phyloP scores from a whole-genome alignment of 1,284 basidiomycete genomes.

The Paramarasmius palmivorus region DNA sequence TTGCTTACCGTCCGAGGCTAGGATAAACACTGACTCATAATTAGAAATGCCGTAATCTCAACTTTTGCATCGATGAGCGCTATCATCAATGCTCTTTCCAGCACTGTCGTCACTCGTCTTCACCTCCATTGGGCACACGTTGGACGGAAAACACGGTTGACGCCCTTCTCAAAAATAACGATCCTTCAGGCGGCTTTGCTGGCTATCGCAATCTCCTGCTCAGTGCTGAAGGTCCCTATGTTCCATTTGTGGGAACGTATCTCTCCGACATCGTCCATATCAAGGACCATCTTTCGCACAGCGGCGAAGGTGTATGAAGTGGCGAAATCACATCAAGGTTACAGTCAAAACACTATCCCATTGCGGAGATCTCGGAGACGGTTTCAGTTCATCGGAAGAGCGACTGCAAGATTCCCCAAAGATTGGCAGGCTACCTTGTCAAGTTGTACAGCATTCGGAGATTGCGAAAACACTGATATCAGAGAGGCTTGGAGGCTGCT shows the following conservation, averaged over 20 bases:
- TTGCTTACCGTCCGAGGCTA: constrained; percentile 4
- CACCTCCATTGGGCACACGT: constrained; percentile 72
- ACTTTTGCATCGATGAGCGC: constrained; percentile 67
- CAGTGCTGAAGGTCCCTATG: constrained; percentile 56
- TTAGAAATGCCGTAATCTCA: constrained; percentile 65
- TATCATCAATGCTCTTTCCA: constrained; percentile 62
- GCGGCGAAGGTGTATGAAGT: constrained; percentile 56
- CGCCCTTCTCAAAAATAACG: constrained; percentile 51
- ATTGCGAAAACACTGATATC: constrained; percentile 61
- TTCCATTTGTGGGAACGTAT: constrained; percentile 67
- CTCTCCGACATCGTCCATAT: constrained; percentile 61
- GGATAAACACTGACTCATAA: neutral
- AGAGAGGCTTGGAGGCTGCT: constrained; percentile 60
- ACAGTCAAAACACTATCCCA: constrained; percentile 53
- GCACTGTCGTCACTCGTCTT: constrained; percentile 54
- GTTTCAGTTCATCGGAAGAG: constrained; percentile 51
- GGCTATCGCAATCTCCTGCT: constrained; percentile 53
- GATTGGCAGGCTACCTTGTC: constrained; percentile 53
- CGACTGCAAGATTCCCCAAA: constrained; percentile 28
- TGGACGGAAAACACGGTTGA: constrained; percentile 51
- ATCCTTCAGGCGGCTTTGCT: constrained; percentile 58
- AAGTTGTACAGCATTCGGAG: constrained; percentile 60
- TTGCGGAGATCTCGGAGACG: constrained; percentile 47
- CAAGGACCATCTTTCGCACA: constrained; percentile 54
- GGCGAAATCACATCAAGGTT: constrained; percentile 57